phyloP scores from a whole-genome alignment of 2,329 filamentous ascomycete species.

The Alternaria solani region DNA sequence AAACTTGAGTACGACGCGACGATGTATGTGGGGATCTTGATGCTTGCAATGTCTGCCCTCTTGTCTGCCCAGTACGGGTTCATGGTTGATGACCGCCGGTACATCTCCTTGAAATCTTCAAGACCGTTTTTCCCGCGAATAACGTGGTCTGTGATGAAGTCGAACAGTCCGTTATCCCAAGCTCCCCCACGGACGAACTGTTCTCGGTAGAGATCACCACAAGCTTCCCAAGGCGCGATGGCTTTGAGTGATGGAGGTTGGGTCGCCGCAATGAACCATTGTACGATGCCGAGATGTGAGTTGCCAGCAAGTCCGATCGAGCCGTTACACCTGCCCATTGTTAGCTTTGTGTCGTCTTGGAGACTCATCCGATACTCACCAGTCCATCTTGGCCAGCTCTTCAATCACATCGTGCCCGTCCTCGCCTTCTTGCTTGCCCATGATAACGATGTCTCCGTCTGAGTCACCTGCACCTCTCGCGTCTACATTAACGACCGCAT shows the following conservation, averaged over 20 bases:
- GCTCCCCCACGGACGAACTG: conserved; percentile 23
- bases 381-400: conserved; percentile 50
- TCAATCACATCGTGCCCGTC: conserved; percentile 58
- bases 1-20: conserved; percentile 24
- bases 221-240: conserved; percentile 60
- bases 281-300: conserved; percentile 52
- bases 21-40: conserved; percentile 25
- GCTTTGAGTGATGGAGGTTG: conserved; percentile 53
- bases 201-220: conserved; percentile 34
- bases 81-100: conserved; percentile 17
- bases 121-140: conserved; percentile 34
- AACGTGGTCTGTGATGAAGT: conserved; percentile 16
- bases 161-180: conserved; percentile 10
- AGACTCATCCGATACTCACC: conserved; percentile 43
- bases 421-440: conserved; percentile 41
- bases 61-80: conserved; percentile 27
- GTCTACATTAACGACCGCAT: conserved; percentile 45
- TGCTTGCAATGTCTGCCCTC: conserved; percentile 16
- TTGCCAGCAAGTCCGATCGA: conserved; percentile 51
- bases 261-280: conserved; percentile 55
- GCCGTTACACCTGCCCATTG: conserved; percentile 42
- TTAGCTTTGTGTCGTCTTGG: background rate
- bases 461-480: conserved; percentile 37
- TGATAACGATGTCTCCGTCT: conserved; percentile 37
- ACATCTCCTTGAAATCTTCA: conserved; percentile 22